Percentiles rank a stretch among this genome's conserved stretches.
These are phyloP conservation scores for Hanseniaspora vineae DNA, from an alignment of 805 yeast genomes.

Conservation along the genomic window DNA sequence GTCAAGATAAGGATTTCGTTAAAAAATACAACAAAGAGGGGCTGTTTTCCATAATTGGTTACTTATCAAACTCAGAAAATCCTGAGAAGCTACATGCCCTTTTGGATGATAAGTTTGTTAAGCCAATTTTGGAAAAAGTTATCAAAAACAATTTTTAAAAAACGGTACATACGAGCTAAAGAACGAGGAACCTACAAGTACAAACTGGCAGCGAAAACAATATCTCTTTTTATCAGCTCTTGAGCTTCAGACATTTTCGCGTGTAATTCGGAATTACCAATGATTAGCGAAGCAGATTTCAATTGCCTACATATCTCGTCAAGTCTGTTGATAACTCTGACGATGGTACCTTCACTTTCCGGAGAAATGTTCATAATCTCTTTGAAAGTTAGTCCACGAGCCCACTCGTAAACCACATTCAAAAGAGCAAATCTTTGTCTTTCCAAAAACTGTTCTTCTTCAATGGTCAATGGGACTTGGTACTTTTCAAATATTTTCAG, in stretches of 20 bases:
- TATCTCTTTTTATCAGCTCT: constrained; percentile 89
- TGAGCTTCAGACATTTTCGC: constrained; percentile 86
- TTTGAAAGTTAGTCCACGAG: constrained; percentile 81
- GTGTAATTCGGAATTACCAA: constrained; percentile 86
- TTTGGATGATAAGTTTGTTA: background rate
- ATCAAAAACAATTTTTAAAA: background rate
- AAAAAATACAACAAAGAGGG: too few relatives aligned
- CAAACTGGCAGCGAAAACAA: constrained; percentile 91
- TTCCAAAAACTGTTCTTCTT: constrained; percentile 75
- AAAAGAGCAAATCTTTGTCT: constrained; percentile 79
- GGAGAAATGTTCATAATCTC: constrained; percentile 82
- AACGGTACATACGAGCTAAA: background rate
- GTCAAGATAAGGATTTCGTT: too few relatives aligned
- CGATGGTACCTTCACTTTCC: constrained; percentile 94
- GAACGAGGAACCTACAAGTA: constrained; percentile 36
- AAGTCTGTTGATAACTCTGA: constrained; percentile 82
- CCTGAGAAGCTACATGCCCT: background rate
- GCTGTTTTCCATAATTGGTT: background rate
- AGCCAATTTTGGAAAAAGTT: background rate
- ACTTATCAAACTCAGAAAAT: background rate
- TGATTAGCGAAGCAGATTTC: constrained; percentile 82
- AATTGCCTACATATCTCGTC: constrained; percentile 95
- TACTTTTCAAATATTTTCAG: constrained; percentile 48
- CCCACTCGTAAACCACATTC: constrained; percentile 97
- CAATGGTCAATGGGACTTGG: constrained; percentile 66